Base-by-base conservation (phyloP, 2,329 filamentous ascomycete genomes). In the Paracamarosporium sp. region DNA sequence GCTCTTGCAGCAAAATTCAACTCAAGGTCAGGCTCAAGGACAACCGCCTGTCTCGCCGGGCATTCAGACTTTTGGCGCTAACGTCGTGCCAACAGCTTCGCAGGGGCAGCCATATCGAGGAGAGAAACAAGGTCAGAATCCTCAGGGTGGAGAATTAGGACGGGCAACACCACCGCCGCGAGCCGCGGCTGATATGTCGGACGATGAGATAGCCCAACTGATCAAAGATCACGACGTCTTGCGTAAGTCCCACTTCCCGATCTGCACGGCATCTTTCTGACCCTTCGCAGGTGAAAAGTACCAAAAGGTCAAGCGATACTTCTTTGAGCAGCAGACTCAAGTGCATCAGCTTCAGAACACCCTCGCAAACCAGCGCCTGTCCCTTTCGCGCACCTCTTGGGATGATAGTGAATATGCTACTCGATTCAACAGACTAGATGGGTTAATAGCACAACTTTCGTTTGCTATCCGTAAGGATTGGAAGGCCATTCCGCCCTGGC, bases 381-480 rank as follows among this genome's bases (percentile, higher is more conserved):
- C 95, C 3, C 90, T 96, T 73, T 98, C 94, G 22, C 90, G 93
- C 59, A 98, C 94, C 1, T 92, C 93, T 1, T 88, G 97, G 52
- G 95, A 99, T 73, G 95, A 99, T 74, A 96, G 88, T 76, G 94
- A 98, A 81, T 99, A 99, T 74, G 83, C 87, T 35, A 93, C 90
- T 20, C 87, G 94, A 22, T 98, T 98, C 79, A 92, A 90, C 72
- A 89, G 95, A 22, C 85, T 99, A 46, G 95, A 97, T 69, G 94
- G 94, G 25, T 91, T 96, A 20, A 94, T 97, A 73, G 95, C 93
- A 73, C 96, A 99, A 73, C 83, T 99, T 9, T 89, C 95, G 0
- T 99, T 97, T 81, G 94, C 95, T 66, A 96, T 98, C 62, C 90
- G 95, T 62, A 98, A 98, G 78, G 90, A 96, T 72, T 99, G 95